Evolutionary conservation across 2,329 filamentous ascomycete species (phyloP).

Genomic region (Huntiella moniliformis): DNA sequence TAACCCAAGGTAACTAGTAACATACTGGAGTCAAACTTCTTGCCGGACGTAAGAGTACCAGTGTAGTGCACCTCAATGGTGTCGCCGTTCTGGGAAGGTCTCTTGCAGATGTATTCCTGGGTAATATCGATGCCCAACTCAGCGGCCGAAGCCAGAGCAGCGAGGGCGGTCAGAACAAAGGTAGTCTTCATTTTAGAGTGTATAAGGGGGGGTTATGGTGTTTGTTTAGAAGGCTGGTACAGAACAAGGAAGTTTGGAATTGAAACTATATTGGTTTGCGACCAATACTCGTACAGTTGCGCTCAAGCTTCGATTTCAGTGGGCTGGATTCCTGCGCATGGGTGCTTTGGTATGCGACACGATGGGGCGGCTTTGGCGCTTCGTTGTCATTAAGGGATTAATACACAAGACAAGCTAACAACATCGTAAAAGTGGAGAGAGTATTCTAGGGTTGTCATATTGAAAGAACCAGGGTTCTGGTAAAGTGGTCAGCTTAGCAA

Average conservation of each 20-base stretch:
- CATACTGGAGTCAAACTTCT: slow-evolving; percentile 63
- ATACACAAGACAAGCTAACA: not conserved
- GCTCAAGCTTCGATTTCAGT: no score
- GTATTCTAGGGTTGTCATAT: no score
- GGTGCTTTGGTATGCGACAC: not conserved
- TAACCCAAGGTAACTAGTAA: slow-evolving; percentile 12
- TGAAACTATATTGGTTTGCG: not conserved
- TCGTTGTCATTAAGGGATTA: not conserved
- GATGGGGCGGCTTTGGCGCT: not conserved
- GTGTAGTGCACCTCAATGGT: slow-evolving; percentile 73
- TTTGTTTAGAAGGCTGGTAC: not conserved
- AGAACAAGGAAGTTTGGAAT: not conserved
- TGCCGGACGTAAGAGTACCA: slow-evolving; percentile 58
- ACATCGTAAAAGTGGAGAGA: no score
- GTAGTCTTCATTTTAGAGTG: slow-evolving; percentile 27
- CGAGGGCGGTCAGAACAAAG: slow-evolving; percentile 31
- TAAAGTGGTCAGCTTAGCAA: no score
- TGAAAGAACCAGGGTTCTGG: no score
- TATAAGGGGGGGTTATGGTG: slow-evolving; percentile 5
- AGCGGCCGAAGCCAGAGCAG: slow-evolving; percentile 31
- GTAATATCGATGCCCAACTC: slow-evolving; percentile 65
- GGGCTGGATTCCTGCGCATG: not conserved
- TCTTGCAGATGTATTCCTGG: slow-evolving; percentile 54
- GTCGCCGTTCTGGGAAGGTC: slow-evolving; percentile 61
- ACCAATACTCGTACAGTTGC: no score